phyloP scores from a whole-genome alignment of 75 land plant species.

The Chamaecyparis obtusa region DNA sequence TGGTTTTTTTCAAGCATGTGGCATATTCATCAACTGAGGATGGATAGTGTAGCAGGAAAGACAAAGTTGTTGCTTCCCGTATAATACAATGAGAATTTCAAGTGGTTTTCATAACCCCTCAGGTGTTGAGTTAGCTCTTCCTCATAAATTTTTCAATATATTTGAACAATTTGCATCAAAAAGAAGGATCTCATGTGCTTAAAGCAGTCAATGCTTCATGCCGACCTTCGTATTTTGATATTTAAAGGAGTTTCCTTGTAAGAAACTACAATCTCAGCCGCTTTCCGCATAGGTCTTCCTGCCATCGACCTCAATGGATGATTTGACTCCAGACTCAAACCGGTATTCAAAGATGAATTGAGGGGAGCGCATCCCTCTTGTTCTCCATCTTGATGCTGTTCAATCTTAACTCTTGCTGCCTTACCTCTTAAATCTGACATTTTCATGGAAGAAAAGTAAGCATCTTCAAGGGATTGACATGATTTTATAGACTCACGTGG shows the following conservation, averaged over 20 bases:
- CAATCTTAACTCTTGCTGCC: not conserved
- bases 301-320: constrained; percentile 30
- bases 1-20: not conserved
- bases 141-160: not conserved
- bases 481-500: not conserved
- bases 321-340: not conserved
- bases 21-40: not conserved
- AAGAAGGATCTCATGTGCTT: not conserved
- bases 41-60: not conserved
- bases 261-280: constrained; percentile 54
- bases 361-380: not conserved
- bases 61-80: not conserved
- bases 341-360: not conserved
- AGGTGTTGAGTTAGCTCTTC: not conserved
- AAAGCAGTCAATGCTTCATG: not conserved
- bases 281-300: constrained; percentile 60
- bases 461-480: not conserved
- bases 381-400: not conserved
- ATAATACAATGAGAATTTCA: not conserved
- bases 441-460: not conserved
- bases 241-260: constrained; percentile 70
- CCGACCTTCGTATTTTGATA: constrained; percentile 58
- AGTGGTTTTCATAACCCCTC: not conserved
- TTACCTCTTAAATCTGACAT: not conserved
- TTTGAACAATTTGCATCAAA: not conserved